A percentile compares a stretch with the other conserved stretches of the same genome.
Evolutionary conservation across 805 yeast genomes (phyloP).

Genomic region (Metahyphopichia silvanorum): DNA sequence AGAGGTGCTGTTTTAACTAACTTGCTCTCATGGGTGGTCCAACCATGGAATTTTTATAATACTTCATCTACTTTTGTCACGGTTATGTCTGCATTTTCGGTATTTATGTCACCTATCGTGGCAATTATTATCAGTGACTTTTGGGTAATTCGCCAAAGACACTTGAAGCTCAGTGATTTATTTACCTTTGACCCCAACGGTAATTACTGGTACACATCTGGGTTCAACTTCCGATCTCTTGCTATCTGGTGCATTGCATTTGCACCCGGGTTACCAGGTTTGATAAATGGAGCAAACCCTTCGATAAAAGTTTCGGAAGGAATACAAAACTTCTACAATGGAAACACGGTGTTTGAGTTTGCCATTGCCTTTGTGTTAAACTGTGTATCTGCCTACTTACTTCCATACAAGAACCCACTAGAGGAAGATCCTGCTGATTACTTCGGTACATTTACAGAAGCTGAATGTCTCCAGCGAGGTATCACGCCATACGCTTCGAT

Average conservation of each 20-base stretch:
- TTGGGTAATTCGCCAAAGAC: constrained; percentile 33
- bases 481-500: constrained; percentile 10
- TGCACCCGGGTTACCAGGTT: constrained; percentile 51
- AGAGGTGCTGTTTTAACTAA: constrained; percentile 39
- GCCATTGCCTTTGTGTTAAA: constrained; percentile 34
- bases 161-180: constrained; percentile 38
- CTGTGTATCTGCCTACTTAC: constrained; percentile 28
- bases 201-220: constrained; percentile 41
- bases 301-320: constrained; percentile 6
- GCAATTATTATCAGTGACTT: constrained; percentile 33
- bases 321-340: constrained; percentile 11
- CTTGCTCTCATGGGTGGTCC: constrained; percentile 17
- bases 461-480: constrained; percentile 28
- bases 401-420: constrained; percentile 32
- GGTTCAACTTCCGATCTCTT: constrained; percentile 42
- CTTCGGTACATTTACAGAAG: constrained; percentile 34
- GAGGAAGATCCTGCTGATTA: constrained; percentile 38
- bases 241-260: constrained; percentile 36
- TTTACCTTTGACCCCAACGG: constrained; percentile 29
- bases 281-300: constrained; percentile 31
- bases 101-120: constrained; percentile 15
- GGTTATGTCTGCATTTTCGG: constrained; percentile 16
- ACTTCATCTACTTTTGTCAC: constrained; percentile 13
- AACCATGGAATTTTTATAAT: constrained; percentile 18
- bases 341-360: constrained; percentile 11